Percentiles rank a stretch among this genome's conserved stretches.
Conservation (phyloP, 177 flowering plant genomes). For the Vitis hybrid region DNA sequence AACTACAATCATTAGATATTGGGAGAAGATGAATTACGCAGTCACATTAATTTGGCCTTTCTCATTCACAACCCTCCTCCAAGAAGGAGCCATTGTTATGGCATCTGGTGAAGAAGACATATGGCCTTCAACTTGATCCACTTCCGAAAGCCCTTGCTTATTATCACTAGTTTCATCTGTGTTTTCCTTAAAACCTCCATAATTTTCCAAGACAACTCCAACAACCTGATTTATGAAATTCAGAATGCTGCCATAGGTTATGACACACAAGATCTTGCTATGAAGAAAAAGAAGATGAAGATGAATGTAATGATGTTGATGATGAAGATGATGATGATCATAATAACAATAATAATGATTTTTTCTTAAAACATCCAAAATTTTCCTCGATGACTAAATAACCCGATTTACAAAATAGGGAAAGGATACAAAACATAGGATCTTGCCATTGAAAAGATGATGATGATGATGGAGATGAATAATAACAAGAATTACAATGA, state of each 20-base stretch:
- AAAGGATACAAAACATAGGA: too few species aligned
- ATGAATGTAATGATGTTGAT: background rate
- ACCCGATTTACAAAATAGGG: too few species aligned
- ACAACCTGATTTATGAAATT: constrained; percentile 14
- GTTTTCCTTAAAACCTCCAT: constrained; percentile 4
- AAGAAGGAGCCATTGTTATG: constrained; percentile 11
- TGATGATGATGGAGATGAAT: too few species aligned
- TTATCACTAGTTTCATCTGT: background rate
- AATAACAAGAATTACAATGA: too few species aligned
- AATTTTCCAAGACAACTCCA: constrained; percentile 23
- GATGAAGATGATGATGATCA: background rate
- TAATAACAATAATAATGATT: too few species aligned
- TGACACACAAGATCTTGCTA: too few species aligned
- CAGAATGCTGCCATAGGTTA: too few species aligned
- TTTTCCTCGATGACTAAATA: too few species aligned
- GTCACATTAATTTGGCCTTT: constrained; percentile 16
- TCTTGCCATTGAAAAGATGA: too few species aligned
- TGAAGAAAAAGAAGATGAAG: background rate
- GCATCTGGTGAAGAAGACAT: constrained; percentile 4
- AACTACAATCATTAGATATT: background rate
- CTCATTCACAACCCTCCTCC: constrained; percentile 22
- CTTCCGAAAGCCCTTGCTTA: background rate
- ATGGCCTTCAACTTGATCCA: background rate
- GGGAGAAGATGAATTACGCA: constrained; percentile 10
- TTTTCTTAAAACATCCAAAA: too few species aligned